Evolutionary conservation across 129 eudicot genomes (phyloP), one percentile per base, ranked within the genome.

Genomic region (Flaveria bidentis): DNA sequence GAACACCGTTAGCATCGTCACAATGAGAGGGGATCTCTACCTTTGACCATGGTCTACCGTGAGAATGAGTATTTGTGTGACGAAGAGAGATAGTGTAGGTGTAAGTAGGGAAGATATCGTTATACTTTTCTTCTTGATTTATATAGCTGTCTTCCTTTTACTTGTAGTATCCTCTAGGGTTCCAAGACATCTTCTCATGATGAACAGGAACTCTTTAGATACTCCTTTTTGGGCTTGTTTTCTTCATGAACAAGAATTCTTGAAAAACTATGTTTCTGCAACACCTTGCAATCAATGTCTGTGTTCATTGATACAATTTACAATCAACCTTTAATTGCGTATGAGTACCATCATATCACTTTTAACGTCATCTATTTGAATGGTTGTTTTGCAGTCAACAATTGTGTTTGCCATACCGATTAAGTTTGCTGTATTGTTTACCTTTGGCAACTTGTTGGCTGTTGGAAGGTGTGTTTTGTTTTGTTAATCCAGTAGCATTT

Each of bases 381-480:
- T 56, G 33, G 45, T 70, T 57, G 25, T 82, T 71, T 88, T 86
- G 87, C 96, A 91, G 99, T 94, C 99, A 15, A 51, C 82, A 82
- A 71, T 89, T 72, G 96, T 91, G 60, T 87, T 91, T 78, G 88
- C 79, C 47, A 91, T 80, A 67, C 99, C 99, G 68, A 87, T 91
- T 89, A 94, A 94, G 79, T 94, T 94, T 74, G 99, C 99, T 18
- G 56, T 94, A 51, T 78, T 94, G 10, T 94, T 94, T 78, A 94
- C 97, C 63, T 87, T 94, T 74, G 99, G 96, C 76, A 94, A 94
- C 83, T 7, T 91, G 83, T 44, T 94, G 81, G 92, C 99, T 51
- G 83, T 94, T 86, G 99, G 99, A 88, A 94, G 97, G 98, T 93
- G 71, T 51, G 86, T 42, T 60, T 18, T 60, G 36, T 2, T 58